Evolutionary conservation across 1,139 yeast genomes (phyloP).

Genomic region (Citeromyces hawaiiensis): DNA sequence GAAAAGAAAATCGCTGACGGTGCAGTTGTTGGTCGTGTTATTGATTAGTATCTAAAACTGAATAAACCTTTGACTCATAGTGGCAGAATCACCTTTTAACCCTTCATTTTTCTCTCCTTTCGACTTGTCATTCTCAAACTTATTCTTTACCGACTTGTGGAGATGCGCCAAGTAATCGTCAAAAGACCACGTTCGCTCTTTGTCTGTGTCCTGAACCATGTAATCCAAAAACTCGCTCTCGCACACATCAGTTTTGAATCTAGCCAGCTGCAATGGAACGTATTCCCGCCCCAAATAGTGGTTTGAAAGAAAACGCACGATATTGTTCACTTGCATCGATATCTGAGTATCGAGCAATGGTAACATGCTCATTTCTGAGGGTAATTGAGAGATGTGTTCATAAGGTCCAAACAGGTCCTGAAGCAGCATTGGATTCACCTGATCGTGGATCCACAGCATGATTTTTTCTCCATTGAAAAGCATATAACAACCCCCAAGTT

Average conservation of each 20-base stretch:
- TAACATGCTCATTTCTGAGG: conserved; percentile 38
- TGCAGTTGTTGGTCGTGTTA: conserved; percentile 35
- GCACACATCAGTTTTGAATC: conserved; percentile 54
- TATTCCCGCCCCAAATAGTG: conserved; percentile 26
- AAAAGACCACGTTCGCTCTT: conserved; percentile 34
- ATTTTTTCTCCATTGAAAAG: conserved; percentile 57
- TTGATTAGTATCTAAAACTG: conserved; percentile 6
- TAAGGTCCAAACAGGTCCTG: conserved; percentile 57
- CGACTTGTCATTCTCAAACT: conserved; percentile 25
- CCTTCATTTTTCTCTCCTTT: conserved; percentile 1
- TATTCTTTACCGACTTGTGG: conserved; percentile 48
- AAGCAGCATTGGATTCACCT: conserved; percentile 54
- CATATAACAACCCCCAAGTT: conserved; percentile 68
- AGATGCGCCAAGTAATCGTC: conserved; percentile 47
- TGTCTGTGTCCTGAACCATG: conserved; percentile 65
- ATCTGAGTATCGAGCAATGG: conserved; percentile 65
- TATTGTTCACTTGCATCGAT: conserved; percentile 52
- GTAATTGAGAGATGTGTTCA: conserved; percentile 25
- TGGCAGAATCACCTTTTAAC: not conserved
- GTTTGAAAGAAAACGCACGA: conserved; percentile 37
- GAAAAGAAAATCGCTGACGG: conserved; percentile 32
- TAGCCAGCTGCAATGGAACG: conserved; percentile 41
- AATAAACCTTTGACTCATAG: not conserved
- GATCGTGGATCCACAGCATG: conserved; percentile 58
- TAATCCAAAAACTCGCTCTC: conserved; percentile 43